A percentile compares a stretch with the other conserved stretches of the same genome.
Evolutionary conservation across 139 green algal species (phyloP).

Genomic region (Asterochloris erici): DNA sequence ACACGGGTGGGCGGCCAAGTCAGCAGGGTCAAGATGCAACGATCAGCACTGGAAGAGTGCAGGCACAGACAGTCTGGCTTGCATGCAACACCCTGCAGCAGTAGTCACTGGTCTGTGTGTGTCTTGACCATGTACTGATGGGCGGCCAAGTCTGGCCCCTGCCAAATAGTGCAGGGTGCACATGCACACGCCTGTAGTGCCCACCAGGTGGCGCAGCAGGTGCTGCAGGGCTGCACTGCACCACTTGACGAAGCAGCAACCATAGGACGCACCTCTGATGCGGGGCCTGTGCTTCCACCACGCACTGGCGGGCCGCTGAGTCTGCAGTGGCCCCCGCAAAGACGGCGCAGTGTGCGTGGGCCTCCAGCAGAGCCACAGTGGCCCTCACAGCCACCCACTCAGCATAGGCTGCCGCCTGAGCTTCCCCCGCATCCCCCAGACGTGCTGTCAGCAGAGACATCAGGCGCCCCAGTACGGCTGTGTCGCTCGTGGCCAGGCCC

Average conservation of each 20-base stretch:
- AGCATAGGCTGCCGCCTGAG: slow-evolving; percentile 18
- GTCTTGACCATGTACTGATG: too few species aligned
- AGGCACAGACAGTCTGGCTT: too few species aligned
- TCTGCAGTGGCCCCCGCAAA: slow-evolving; percentile 21
- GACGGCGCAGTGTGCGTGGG: slow-evolving; percentile 61
- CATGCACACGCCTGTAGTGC: too few species aligned
- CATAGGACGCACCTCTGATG: slow-evolving; percentile 1
- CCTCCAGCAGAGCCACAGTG: slow-evolving; percentile 43
- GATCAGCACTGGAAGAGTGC: too few species aligned
- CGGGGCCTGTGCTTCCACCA: slow-evolving; percentile 36
- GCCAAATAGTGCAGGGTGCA: too few species aligned
- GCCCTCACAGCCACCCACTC: slow-evolving; percentile 68
- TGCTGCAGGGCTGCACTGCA: slow-evolving; percentile 1
- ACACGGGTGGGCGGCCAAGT: too few species aligned
- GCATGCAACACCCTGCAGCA: too few species aligned
- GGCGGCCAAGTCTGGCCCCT: too few species aligned
- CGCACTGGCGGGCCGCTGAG: slow-evolving; percentile 8
- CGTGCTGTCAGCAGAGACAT: slow-evolving; percentile 44
- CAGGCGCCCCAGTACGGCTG: slow-evolving; percentile 59
- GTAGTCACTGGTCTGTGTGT: too few species aligned
- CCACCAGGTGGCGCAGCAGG: too few species aligned
- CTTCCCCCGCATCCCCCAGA: background rate
- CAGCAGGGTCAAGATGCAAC: too few species aligned
- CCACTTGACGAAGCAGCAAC: background rate
- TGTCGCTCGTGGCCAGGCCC: slow-evolving; percentile 47